A percentile compares a stretch with the other conserved stretches of the same genome.
phyloP scores from a whole-genome alignment of 2,329 filamentous ascomycete species.

The Nothomitra cinnamomea region DNA sequence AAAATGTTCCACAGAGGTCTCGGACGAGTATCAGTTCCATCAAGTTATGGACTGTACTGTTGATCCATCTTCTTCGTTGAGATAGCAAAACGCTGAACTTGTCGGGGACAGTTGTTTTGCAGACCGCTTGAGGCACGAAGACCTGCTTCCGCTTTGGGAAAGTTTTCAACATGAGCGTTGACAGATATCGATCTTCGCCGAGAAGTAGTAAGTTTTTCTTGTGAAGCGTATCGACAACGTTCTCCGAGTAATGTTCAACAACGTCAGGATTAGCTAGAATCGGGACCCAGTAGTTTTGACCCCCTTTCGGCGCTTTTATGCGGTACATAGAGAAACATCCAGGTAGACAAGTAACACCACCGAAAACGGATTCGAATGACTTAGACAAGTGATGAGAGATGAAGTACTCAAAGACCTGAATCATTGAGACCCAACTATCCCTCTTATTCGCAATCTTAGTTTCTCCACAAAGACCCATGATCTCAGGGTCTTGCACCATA shows the following conservation, averaged over 20 bases:
- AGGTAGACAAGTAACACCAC: conserved; percentile 94
- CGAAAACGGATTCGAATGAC: conserved; percentile 95
- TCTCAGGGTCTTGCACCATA: conserved; percentile 97
- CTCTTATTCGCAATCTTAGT: conserved; percentile 99
- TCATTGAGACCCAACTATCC: conserved; percentile 86
- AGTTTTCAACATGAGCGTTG: conserved; percentile 93
- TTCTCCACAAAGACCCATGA: conserved; percentile 97
- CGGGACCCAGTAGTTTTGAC: conserved; percentile 98
- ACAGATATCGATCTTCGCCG: conserved; percentile 87
- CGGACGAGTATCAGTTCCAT: conserved; percentile 94
- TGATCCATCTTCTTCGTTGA: conserved; percentile 95
- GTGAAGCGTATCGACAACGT: conserved; percentile 94
- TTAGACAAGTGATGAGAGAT: conserved; percentile 96
- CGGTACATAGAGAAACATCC: conserved; percentile 99
- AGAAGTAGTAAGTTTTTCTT: conserved; percentile 89
- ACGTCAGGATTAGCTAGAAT: conserved; percentile 97
- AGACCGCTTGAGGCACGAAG: conserved; percentile 94
- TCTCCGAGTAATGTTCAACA: conserved; percentile 98
- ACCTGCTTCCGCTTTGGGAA: conserved; percentile 99
- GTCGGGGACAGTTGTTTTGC: conserved; percentile 94
- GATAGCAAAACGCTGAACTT: conserved; percentile 83
- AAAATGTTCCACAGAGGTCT: conserved; percentile 95
- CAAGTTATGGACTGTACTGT: conserved; percentile 95
- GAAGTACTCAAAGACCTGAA: conserved; percentile 97
- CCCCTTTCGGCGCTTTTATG: conserved; percentile 96